Conservation (phyloP, 345 rosid genomes). For the Euphorbia pulcherrima region DNA sequence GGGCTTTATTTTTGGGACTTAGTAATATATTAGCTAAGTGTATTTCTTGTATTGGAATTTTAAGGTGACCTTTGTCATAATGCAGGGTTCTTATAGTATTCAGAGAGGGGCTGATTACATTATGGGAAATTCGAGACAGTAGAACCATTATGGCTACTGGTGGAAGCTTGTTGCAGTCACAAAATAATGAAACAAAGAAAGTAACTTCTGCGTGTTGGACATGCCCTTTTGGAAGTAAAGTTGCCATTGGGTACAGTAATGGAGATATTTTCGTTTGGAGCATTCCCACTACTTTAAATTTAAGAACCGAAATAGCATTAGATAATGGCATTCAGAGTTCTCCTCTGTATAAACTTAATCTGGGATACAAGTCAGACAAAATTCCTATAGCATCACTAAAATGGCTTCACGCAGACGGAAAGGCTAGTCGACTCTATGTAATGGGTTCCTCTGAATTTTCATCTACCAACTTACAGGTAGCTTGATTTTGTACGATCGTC, state of each 20-base stretch:
- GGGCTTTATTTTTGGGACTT: not conserved
- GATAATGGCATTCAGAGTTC: slow-evolving; percentile 39
- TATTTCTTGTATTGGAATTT: not conserved
- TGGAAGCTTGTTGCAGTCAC: slow-evolving; percentile 47
- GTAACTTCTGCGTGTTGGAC: slow-evolving; percentile 86
- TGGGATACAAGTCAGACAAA: slow-evolving; percentile 76
- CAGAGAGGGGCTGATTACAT: slow-evolving; percentile 54
- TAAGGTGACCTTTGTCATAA: not conserved
- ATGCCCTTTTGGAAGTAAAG: slow-evolving; percentile 78
- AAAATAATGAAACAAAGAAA: slow-evolving; percentile 56
- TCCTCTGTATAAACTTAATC: slow-evolving; percentile 65
- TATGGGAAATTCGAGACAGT: slow-evolving; percentile 81
- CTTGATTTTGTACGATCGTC: slow-evolving; percentile 2
- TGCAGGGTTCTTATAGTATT: slow-evolving; percentile 73
- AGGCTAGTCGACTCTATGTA: slow-evolving; percentile 65
- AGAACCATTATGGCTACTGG: slow-evolving; percentile 51
- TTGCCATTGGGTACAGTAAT: slow-evolving; percentile 70
- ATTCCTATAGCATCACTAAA: slow-evolving; percentile 60
- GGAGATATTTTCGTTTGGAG: slow-evolving; percentile 80
- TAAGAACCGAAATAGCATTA: slow-evolving; percentile 33
- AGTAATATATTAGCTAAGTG: not conserved
- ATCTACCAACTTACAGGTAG: slow-evolving; percentile 63
- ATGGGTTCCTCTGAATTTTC: slow-evolving; percentile 52
- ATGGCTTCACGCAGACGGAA: slow-evolving; percentile 69
- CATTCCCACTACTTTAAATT: slow-evolving; percentile 38